Base-by-base conservation (phyloP, 352 stramenopile species). In the Plasmopara muralis region DNA sequence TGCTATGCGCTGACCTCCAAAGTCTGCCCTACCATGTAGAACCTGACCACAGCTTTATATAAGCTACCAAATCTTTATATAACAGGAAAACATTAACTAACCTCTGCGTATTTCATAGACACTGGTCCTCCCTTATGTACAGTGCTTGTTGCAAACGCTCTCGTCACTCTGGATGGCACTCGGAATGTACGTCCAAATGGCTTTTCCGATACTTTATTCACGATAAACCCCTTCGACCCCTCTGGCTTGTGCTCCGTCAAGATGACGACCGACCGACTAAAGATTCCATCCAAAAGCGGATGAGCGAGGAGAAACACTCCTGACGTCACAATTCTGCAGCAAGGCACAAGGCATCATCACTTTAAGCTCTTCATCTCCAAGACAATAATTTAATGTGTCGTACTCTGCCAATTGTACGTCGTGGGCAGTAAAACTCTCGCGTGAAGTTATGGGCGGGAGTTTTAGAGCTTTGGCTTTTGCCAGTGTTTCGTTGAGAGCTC, bases 301-400 rank as follows among this genome's bases (percentile, higher is more conserved):
- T 93, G 83, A 9, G 83, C 68, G 38, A 93, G 51, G 31, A 93
- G 47, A 45, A 89, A 93, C 28, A 89, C 57, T 5, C 83, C 83
- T 8, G 72, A 65, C 28, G 68, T 56, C n/a, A 45, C 52, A 30
- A 62, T 60, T 43, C 69, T 85, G 40, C 16, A 50, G 43, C 35
- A 61, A 34, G 14, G 8, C 53, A 53, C 6, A 53, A 30, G 15
- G 44, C n/a, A 42, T 50, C 0, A 14, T 12, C 15, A 30, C 41
- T 6, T 35, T 43, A 47, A 20, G 43, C 7, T 35, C 31, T 12
- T 6, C 12, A 60, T 25, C 20, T 25, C 20, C 20, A 25, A 3
- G 20, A 3, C 20, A 50, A 9, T 15, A 6, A 1, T 3, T 25
- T 3, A 25, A 25, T 25, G 20, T 31, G 6, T 51, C 57, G 12